Evolutionary conservation across 495 filamentous ascomycete species (phyloP).

Genomic region (Annulohypoxylon maeteangense): DNA sequence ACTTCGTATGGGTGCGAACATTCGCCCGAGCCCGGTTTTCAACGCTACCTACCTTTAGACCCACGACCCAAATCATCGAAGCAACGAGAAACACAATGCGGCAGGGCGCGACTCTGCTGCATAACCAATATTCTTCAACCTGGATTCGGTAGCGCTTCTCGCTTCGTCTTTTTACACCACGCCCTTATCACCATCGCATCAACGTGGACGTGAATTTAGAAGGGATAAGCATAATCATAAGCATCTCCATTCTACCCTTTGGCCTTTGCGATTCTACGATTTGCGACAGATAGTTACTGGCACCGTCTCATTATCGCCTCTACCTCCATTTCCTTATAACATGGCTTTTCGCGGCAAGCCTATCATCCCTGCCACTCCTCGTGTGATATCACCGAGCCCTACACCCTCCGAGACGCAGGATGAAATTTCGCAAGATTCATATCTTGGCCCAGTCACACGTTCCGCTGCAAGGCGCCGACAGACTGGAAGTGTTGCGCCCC

Average conservation of each 20-base stretch:
- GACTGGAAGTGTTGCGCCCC: conserved; percentile 50
- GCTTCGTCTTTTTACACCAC: conserved; percentile 36
- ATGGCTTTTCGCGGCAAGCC: conserved; percentile 53
- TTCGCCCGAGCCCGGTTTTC: conserved; percentile 24
- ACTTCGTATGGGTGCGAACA: conserved; percentile 25
- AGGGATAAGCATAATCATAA: conserved; percentile 61
- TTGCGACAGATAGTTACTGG: conserved; percentile 64
- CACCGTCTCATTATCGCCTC: conserved; percentile 57
- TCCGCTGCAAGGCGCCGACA: conserved; percentile 65
- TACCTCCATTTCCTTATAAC: conserved; percentile 57
- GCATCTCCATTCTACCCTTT: conserved; percentile 56
- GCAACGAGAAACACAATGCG: conserved; percentile 45
- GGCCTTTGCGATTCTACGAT: conserved; percentile 57
- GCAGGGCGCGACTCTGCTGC: conserved; percentile 50
- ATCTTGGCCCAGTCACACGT: conserved; percentile 71
- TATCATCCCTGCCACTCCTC: conserved; percentile 70
- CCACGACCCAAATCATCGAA: conserved; percentile 28
- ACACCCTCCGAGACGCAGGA: conserved; percentile 66
- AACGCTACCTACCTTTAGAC: background rate
- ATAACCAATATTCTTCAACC: conserved; percentile 50
- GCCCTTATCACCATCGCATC: conserved; percentile 28
- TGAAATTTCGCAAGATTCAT: conserved; percentile 57
- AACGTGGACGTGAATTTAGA: conserved; percentile 53
- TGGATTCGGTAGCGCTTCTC: conserved; percentile 57
- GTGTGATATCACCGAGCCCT: conserved; percentile 77